These are phyloP conservation scores for Penicillium waksmanii DNA, from an alignment of 495 filamentous ascomycete genomes.

Conservation along the genomic window DNA sequence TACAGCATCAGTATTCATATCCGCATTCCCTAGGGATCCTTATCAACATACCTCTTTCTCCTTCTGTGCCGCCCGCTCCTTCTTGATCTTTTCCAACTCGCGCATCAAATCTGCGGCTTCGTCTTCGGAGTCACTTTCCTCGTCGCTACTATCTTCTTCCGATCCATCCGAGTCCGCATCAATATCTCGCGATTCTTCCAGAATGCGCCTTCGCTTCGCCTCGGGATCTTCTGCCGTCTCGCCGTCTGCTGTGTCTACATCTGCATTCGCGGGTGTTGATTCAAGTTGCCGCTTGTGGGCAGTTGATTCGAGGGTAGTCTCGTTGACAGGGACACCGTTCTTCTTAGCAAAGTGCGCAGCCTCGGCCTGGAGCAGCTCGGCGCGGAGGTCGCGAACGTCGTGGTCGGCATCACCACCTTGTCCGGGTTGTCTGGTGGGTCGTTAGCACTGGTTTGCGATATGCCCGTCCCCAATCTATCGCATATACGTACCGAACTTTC, in stretches of 20 bases:
- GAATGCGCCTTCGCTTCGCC: conserved; percentile 80
- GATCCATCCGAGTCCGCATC: conserved; percentile 85
- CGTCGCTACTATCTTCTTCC: conserved; percentile 71
- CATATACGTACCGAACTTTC: conserved; percentile 69
- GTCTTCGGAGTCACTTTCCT: conserved; percentile 80
- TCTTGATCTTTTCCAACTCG: conserved; percentile 93
- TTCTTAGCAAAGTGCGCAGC: conserved; percentile 85
- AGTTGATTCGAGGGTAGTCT: conserved; percentile 38
- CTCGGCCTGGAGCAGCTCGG: conserved; percentile 89
- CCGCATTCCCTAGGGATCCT: neutral
- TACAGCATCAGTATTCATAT: neutral
- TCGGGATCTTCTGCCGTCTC: conserved; percentile 72
- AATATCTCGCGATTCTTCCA: conserved; percentile 87
- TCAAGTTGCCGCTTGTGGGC: conserved; percentile 71
- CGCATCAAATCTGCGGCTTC: conserved; percentile 88
- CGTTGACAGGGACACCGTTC: conserved; percentile 59
- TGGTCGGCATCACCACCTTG: conserved; percentile 85
- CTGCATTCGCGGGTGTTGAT: conserved; percentile 35
- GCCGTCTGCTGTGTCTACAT: conserved; percentile 36
- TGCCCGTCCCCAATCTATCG: no score
- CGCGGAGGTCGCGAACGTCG: conserved; percentile 78
- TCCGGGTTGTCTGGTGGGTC: conserved; percentile 65
- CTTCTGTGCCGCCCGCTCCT: conserved; percentile 81
- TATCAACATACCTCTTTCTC: conserved; percentile 68
- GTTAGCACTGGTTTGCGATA: neutral